These are phyloP conservation scores for Aspergillus funiculosus DNA, from an alignment of 495 filamentous ascomycete species.

Conservation along the genomic window DNA sequence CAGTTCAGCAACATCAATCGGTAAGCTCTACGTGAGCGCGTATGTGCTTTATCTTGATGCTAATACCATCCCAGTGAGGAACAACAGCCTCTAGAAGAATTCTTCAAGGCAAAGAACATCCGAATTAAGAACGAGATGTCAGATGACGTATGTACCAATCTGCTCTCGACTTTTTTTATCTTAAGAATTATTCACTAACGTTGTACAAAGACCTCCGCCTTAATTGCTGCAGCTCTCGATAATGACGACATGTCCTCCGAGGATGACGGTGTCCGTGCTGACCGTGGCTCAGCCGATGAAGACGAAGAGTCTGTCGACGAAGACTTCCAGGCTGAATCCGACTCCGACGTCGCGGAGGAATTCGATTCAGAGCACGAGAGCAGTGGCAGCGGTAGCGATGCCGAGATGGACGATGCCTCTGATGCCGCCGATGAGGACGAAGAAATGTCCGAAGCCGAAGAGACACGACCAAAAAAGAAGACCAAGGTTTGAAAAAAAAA, in stretches of 20 bases:
- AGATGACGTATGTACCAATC: constrained; percentile 49
- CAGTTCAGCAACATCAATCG: constrained; percentile 99
- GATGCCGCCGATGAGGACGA: constrained; percentile 48
- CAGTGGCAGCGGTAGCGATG: constrained; percentile 63
- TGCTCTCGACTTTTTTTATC: background rate
- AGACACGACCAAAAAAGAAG: constrained; percentile 66
- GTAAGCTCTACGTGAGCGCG: constrained; percentile 33
- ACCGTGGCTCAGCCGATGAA: constrained; percentile 89
- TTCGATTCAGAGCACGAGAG: constrained; percentile 88
- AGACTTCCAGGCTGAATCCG: constrained; percentile 86
- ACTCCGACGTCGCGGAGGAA: constrained; percentile 95
- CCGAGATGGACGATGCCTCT: constrained; percentile 54
- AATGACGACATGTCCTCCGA: constrained; percentile 75
- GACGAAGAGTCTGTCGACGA: constrained; percentile 93
- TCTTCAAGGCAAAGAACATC: constrained; percentile 89
- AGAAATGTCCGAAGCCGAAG: constrained; percentile 33
- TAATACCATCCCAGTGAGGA: constrained; percentile 59
- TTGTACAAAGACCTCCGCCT: constrained; percentile 39
- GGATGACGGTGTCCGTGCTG: constrained; percentile 56
- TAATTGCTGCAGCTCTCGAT: constrained; percentile 75
- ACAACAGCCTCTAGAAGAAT: constrained; percentile 87
- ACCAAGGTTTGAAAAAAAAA: constrained; percentile 45
- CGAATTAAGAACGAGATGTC: constrained; percentile 96
- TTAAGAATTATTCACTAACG: constrained; percentile 1
- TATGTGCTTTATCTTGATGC: constrained; percentile 6